Conservation (phyloP, 2,329 filamentous ascomycete genomes). For the Epichloe sibirici region DNA sequence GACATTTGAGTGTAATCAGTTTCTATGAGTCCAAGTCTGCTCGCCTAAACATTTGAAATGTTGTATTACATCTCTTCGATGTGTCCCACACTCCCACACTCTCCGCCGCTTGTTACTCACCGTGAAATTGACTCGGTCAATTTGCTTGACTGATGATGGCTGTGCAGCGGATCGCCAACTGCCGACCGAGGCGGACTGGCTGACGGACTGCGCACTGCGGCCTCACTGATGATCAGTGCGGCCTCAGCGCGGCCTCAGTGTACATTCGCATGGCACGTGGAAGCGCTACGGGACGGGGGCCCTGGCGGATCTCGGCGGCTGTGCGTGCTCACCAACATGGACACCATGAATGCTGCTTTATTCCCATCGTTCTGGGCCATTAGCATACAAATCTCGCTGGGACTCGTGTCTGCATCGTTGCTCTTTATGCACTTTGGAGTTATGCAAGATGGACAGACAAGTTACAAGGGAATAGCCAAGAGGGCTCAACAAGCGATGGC, state of each 20-base stretch:
- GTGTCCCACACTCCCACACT: too few species aligned
- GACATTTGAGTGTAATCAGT: too few species aligned
- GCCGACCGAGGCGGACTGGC: not conserved
- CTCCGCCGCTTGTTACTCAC: too few species aligned
- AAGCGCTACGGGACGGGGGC: too few species aligned
- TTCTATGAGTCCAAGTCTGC: too few species aligned
- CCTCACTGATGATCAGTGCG: too few species aligned
- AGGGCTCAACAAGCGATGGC: too few species aligned
- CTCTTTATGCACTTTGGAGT: not conserved
- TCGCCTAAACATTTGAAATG: too few species aligned
- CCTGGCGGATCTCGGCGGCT: too few species aligned
- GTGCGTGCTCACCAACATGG: not conserved
- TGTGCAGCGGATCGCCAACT: not conserved
- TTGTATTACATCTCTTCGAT: too few species aligned
- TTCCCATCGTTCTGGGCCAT: conserved; percentile 7
- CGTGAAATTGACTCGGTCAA: not conserved
- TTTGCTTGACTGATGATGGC: not conserved
- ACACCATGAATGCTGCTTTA: not conserved
- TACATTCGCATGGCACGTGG: not conserved
- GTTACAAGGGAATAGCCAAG: not conserved
- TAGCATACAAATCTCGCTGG: conserved; percentile 3
- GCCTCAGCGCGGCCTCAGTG: too few species aligned
- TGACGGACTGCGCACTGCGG: not conserved
- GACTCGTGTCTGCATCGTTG: conserved; percentile 2
- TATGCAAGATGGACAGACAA: not conserved